These are phyloP conservation scores for Syzygium oleosum DNA, from an alignment of 345 rosid genomes.

Conservation along the genomic window DNA sequence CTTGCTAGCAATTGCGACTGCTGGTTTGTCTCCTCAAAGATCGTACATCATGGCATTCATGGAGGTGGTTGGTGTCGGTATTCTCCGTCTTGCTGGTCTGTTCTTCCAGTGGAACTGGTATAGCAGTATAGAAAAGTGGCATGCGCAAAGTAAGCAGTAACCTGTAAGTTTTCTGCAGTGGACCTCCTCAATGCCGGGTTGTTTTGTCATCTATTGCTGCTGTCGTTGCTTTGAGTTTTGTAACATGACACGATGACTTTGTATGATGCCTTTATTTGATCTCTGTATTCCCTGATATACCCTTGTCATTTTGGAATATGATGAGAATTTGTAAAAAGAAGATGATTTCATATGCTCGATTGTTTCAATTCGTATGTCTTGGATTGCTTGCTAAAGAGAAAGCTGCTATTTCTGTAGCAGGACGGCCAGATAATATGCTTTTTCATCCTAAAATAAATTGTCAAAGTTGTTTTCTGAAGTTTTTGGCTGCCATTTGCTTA, in stretches of 20 bases:
- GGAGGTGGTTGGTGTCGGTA: conserved; percentile 53
- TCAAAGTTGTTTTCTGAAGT: neutral
- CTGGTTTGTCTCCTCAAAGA: conserved; percentile 75
- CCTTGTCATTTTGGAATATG: neutral
- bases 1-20: conserved; percentile 49
- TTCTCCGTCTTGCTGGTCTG: conserved; percentile 37
- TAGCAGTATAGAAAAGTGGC: conserved; percentile 44
- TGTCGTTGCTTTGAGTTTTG: neutral
- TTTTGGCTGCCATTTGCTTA: neutral
- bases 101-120: conserved; percentile 79
- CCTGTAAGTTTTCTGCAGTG: neutral
- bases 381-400: neutral
- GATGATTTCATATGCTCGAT: neutral
- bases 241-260: neutral
- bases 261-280: neutral
- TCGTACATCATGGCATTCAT: conserved; percentile 67
- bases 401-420: neutral
- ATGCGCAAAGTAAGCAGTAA: conserved; percentile 14
- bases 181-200: neutral
- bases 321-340: neutral
- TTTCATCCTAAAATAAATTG: neutral
- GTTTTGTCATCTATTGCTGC: neutral
- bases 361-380: neutral
- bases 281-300: neutral
- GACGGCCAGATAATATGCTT: neutral